Percentiles rank a stretch among this genome's conserved stretches.
phyloP scores from a whole-genome alignment of 2,329 filamentous ascomycete species.

The Myriosclerotinia scirpicola region DNA sequence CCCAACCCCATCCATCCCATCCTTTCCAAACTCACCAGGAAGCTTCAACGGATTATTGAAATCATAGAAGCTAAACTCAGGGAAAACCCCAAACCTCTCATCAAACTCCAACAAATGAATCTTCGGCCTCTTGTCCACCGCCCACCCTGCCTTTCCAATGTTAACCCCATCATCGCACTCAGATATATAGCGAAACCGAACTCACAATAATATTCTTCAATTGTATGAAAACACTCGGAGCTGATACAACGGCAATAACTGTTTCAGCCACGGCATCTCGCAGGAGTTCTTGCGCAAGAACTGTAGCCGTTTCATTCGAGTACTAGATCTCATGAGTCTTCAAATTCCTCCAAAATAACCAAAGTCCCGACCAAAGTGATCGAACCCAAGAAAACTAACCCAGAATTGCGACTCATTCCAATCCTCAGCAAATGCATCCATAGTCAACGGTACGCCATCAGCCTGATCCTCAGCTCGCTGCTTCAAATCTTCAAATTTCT shows the following conservation, averaged over 20 bases:
- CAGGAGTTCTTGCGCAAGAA: slow-evolving; percentile 65
- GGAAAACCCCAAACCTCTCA: slow-evolving; percentile 69
- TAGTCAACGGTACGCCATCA: slow-evolving; percentile 47
- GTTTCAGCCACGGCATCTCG: slow-evolving; percentile 57
- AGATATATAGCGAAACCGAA: background rate
- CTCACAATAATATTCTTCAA: slow-evolving; percentile 60
- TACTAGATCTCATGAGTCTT: slow-evolving; percentile 50
- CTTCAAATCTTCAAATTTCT: slow-evolving; percentile 68
- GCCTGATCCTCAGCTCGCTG: slow-evolving; percentile 57
- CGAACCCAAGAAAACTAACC: slow-evolving; percentile 49
- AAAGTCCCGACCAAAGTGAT: background rate
- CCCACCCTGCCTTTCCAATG: slow-evolving; percentile 28
- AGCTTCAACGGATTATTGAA: slow-evolving; percentile 67
- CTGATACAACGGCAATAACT: slow-evolving; percentile 68
- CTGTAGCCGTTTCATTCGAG: slow-evolving; percentile 66
- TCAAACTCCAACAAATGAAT: slow-evolving; percentile 73
- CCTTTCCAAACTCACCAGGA: slow-evolving; percentile 47
- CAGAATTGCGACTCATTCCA: slow-evolving; percentile 86
- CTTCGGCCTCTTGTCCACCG: slow-evolving; percentile 50
- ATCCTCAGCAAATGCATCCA: slow-evolving; percentile 74
- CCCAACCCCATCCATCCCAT: too few relatives aligned
- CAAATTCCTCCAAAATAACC: background rate
- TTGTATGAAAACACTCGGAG: slow-evolving; percentile 75
- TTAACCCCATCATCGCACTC: slow-evolving; percentile 18
- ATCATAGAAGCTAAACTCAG: slow-evolving; percentile 74